These are phyloP conservation scores for Volvox carteri DNA, from an alignment of 163 green algal species.

Conservation along the genomic window DNA sequence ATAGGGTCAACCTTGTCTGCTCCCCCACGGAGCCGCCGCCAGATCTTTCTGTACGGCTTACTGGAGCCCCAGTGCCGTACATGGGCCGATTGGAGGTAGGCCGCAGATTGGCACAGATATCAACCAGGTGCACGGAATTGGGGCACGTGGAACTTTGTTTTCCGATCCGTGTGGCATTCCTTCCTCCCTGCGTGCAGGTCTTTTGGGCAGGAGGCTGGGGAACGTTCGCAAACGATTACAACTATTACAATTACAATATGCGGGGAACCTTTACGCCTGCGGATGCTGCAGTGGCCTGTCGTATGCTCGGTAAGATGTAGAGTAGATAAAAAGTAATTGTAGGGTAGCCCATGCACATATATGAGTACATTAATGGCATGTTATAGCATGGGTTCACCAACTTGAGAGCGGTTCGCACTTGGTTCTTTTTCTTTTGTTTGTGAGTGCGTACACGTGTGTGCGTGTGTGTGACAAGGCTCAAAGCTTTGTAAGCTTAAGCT, in stretches of 20 bases:
- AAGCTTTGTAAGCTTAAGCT: too few species aligned
- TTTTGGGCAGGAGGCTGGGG: constrained; percentile 2
- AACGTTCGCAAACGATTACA: not conserved
- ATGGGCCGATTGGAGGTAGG: constrained; percentile 29
- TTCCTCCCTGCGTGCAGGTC: not conserved
- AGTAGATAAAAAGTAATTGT: not conserved
- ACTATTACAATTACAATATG: not conserved
- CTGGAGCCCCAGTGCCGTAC: not conserved
- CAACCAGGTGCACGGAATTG: too few species aligned
- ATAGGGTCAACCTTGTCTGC: not conserved
- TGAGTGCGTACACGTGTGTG: too few species aligned
- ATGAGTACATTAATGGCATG: too few species aligned
- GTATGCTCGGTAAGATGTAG: constrained; percentile 8
- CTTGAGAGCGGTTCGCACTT: too few species aligned
- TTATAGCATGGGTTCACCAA: too few species aligned
- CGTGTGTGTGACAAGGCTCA: too few species aligned
- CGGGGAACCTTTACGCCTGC: not conserved
- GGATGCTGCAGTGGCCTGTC: constrained; percentile 9
- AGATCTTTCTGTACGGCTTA: not conserved
- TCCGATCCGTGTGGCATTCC: too few species aligned
- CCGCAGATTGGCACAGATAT: too few species aligned
- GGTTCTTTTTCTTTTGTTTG: too few species aligned
- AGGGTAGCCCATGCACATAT: too few species aligned
- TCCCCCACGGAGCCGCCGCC: not conserved
- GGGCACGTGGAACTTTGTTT: too few species aligned